phyloP scores from a whole-genome alignment of 148 eudicot species.

The Rhododendron mucronatum region DNA sequence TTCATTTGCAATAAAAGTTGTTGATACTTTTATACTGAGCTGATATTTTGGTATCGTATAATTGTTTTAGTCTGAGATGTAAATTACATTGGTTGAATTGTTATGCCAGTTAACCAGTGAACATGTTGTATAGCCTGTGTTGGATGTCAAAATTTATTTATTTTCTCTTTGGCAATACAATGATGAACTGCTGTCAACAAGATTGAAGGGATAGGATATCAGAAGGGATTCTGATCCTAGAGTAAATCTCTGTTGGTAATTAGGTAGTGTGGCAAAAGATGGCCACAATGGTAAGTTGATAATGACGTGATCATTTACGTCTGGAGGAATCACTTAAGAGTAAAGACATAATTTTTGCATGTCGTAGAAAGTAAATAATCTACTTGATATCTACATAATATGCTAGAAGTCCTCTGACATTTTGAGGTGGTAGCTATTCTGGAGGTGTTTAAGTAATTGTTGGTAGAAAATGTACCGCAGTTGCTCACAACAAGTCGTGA shows the following conservation, averaged over 20 bases:
- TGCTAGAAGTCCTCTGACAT: not conserved
- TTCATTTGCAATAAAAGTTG: not conserved
- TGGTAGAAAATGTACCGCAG: not conserved
- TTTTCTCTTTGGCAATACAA: not conserved
- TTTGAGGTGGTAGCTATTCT: not conserved
- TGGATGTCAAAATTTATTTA: not conserved
- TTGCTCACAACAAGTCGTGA: not conserved
- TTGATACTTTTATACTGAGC: not conserved
- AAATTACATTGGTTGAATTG: not conserved
- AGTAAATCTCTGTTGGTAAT: not conserved
- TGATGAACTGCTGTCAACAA: not conserved
- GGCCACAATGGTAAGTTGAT: not conserved
- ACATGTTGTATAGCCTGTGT: not conserved
- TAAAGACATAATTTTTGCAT: not conserved
- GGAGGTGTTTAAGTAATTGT: not conserved
- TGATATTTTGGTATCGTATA: not conserved
- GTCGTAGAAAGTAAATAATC: not conserved
- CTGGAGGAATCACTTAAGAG: not conserved
- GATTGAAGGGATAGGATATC: not conserved
- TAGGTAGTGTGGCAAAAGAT: not conserved
- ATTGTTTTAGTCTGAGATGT: not conserved
- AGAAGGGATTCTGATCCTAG: not conserved
- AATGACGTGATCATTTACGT: not conserved
- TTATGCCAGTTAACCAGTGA: not conserved
- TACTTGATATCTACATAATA: not conserved